These are phyloP conservation scores for Tylopilus sp. DNA, from an alignment of 768 basidiomycete species.

Conservation along the genomic window DNA sequence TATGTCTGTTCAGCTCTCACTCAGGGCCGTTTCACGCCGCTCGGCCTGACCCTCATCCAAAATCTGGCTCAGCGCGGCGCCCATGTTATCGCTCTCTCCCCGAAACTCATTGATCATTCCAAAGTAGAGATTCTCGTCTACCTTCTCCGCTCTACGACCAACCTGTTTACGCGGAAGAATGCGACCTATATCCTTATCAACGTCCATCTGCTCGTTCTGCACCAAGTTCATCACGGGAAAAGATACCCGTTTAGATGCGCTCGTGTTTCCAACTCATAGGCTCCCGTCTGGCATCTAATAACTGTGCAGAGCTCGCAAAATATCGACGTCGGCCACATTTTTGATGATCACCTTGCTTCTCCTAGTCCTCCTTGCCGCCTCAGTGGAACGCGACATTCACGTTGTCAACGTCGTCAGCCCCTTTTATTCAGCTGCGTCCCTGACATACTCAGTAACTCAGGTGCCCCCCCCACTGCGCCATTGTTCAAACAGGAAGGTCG, in stretches of 20 bases:
- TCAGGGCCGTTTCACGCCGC: slow-evolving; percentile 73
- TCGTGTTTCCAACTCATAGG: slow-evolving; percentile 76
- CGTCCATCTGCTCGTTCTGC: slow-evolving; percentile 59
- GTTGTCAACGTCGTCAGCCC: too few species aligned
- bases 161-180: slow-evolving; percentile 75
- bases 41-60: slow-evolving; percentile 66
- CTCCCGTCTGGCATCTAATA: slow-evolving; percentile 34
- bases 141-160: slow-evolving; percentile 63
- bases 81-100: too few species aligned
- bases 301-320: slow-evolving; percentile 29
- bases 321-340: too few species aligned
- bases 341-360: slow-evolving; percentile 74
- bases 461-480: slow-evolving; percentile 25
- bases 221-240: too few species aligned
- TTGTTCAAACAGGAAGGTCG: slow-evolving; percentile 59
- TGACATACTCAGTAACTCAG: slow-evolving; percentile 34
- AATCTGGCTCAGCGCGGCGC: slow-evolving; percentile 62
- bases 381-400: too few species aligned
- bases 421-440: too few species aligned
- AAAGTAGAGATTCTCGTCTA: too few species aligned
- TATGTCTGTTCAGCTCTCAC: background rate
- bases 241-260: too few species aligned
- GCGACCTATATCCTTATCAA: slow-evolving; percentile 64
- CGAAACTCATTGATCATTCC: too few species aligned
- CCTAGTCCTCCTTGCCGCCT: slow-evolving; percentile 72